Evolutionary conservation across 805 yeast species (phyloP), one percentile per base, ranked within the genome.

Genomic region (Yarrowia porcina): DNA sequence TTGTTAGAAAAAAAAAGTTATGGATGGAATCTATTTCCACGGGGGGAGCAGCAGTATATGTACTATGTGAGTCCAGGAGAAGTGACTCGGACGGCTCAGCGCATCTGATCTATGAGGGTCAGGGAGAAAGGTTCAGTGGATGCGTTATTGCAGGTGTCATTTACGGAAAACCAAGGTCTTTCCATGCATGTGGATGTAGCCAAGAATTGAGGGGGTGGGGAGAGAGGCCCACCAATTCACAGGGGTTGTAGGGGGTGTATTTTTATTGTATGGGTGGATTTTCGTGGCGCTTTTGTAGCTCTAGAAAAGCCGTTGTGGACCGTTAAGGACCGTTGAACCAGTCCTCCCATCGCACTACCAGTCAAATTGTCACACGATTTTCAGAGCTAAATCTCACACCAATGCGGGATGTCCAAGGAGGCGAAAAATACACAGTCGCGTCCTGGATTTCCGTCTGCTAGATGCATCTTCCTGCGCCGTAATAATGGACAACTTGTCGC

Each of bases 161-260:
- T 35, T 52, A 35, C 44, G 59, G 33, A 36, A 23, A 2, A 23
- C 42, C 33, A 35, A 52, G 32, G 17, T 17, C 17, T 35, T 52
- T 52, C 59, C 33, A 52, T 52, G 59, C 59, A 52, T 25, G 44
- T 17, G 3, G 32, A 35, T 36, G 59, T 52, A 23, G 59, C 59
- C 59, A 52, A 52, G 59, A 36, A 15, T 18, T 49, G 41, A 49
- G 57, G 44, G 59, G 59, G 59, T 52, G 59, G 59, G 59, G 59
- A 52, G 44, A 35, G 28, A 13, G 3, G 5, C 30, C n/a, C 18
- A 23, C 47, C 20, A 41, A n/a, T 15, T n/a, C 21, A 41, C 35
- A 36, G 30, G 52, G 59, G 38, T 42, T n/a, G 42, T 15, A 33
- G 41, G 56, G 52, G 35, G 18, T 11, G 39, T 17, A 11, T 11